Evolutionary conservation across 2,329 filamentous ascomycete species (phyloP).

Genomic region (Neofusicoccum laricinum): DNA sequence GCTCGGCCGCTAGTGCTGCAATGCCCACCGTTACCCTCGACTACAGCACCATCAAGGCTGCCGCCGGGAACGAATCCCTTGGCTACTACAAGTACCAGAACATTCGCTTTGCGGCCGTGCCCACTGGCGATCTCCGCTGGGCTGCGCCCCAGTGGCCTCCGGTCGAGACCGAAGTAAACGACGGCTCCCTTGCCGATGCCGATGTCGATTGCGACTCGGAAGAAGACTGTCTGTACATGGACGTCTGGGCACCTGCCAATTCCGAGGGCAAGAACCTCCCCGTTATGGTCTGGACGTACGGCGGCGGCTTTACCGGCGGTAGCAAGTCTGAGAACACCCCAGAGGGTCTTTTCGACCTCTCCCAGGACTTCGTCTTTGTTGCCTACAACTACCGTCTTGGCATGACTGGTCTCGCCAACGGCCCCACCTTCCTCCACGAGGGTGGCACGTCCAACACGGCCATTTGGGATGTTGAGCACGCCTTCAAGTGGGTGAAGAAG

Average conservation of each 20-base stretch:
- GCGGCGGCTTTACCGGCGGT: conserved; percentile 36
- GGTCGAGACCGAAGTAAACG: conserved; percentile 32
- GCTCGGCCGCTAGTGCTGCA: not conserved
- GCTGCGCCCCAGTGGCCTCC: conserved; percentile 39
- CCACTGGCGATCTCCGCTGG: conserved; percentile 42
- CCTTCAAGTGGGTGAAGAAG: conserved; percentile 50
- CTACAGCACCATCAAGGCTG: conserved; percentile 27
- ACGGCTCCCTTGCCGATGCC: conserved; percentile 30
- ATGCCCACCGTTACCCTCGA: conserved; percentile 26
- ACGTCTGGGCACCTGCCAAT: conserved; percentile 47
- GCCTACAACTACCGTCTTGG: conserved; percentile 36
- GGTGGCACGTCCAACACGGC: conserved; percentile 45
- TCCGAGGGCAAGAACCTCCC: conserved; percentile 38
- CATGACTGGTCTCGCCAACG: conserved; percentile 46
- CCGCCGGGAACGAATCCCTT: conserved; percentile 22
- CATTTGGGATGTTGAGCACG: conserved; percentile 38
- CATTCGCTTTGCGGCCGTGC: conserved; percentile 45
- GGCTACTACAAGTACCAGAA: conserved; percentile 42
- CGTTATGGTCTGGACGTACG: conserved; percentile 50
- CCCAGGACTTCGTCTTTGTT: conserved; percentile 37
- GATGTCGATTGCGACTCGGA: conserved; percentile 36
- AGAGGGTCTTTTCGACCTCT: conserved; percentile 31
- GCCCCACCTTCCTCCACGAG: conserved; percentile 41
- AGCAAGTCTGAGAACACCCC: conserved; percentile 26
- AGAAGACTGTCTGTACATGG: conserved; percentile 52